Evolutionary conservation across 2,329 filamentous ascomycete species (phyloP), one percentile per base, ranked within the genome.

Genomic region (Xylariaceae sp.): DNA sequence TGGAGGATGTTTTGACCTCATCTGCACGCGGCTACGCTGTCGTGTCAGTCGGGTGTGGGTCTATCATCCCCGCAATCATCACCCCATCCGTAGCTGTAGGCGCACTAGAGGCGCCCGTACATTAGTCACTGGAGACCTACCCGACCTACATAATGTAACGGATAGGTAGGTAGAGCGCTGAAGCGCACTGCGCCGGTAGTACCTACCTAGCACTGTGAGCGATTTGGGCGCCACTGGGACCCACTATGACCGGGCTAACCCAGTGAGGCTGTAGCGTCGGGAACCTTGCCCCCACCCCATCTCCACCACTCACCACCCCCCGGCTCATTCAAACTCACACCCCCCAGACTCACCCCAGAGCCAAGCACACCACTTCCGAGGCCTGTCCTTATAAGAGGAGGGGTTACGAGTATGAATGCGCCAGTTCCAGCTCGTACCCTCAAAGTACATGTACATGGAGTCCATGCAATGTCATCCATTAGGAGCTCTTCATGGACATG

Each of bases 1-100:
- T 54, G 58, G 63, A 61, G 55, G 55, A 61, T 56, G 56, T 54
- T 61, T 65, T 60, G 53, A 59, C 61, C 61, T 61, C 63, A 61
- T 59, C 54, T 35, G 58, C 53, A 55, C 51, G 56, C 54, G 58
- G 59, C 58, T 57, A 53, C 51, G 45, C 57, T 57, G 53, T 58
- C 57, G 57, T 55, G 55, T 57, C 57, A 58, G 57, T 51, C 44
- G 17, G 60, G 60, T 35, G 62, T 64, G 62, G 44, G 37, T 45
- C 53, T 64, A 59, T 62, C 49, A 51, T 51, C 41, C n/a, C 41
- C 41, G 13, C 41, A 45, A 13, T 6, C 3, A n/a, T n/a, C 41
- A 45, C 10, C 41, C 41, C 41, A 13, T 6, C 41, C 41, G 41
- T 45, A 41, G 37, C 41, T n/a, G 13, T 13, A 41, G 8, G 11